Evolutionary conservation across 805 yeast genomes (phyloP).

Genomic region (Debaryomyces prosopidis): DNA sequence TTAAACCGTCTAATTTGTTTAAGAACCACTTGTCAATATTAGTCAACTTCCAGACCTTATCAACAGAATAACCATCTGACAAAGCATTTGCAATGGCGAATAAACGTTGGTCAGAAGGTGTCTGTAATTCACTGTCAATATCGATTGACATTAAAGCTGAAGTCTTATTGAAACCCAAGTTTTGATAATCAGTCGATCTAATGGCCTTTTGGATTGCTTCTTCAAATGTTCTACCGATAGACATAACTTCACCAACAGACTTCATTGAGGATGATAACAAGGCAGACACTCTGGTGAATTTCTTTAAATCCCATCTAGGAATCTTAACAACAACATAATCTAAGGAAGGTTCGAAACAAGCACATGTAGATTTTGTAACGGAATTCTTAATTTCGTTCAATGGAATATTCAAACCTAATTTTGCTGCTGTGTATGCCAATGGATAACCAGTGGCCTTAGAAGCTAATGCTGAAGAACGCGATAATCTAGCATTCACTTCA

Average conservation of each 20-base stretch:
- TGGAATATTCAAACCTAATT: conserved; percentile 89
- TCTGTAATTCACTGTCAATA: conserved; percentile 88
- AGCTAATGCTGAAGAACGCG: conserved; percentile 98
- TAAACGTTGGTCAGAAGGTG: conserved; percentile 96
- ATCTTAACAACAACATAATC: conserved; percentile 97
- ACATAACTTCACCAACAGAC: conserved; percentile 98
- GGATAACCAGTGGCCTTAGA: conserved; percentile 99
- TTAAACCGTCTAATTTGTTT: conserved; percentile 76
- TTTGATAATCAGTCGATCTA: conserved; percentile 93
- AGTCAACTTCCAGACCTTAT: conserved; percentile 86
- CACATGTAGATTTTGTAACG: conserved; percentile 90
- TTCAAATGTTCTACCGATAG: conserved; percentile 95
- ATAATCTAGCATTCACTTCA: conserved; percentile 96
- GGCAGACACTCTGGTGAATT: conserved; percentile 89
- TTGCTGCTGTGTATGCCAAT: conserved; percentile 96
- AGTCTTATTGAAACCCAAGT: conserved; percentile 88
- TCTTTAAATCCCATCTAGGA: conserved; percentile 98
- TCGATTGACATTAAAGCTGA: conserved; percentile 86
- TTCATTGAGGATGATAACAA: conserved; percentile 92
- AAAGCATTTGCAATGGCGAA: conserved; percentile 97
- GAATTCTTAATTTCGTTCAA: conserved; percentile 89
- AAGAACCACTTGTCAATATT: conserved; percentile 96
- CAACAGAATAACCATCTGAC: conserved; percentile 84
- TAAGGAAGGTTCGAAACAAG: conserved; percentile 95
- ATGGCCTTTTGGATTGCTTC: conserved; percentile 98